Evolutionary conservation across 179 eudicot genomes (phyloP).

Genomic region (Beta macrorhiza): DNA sequence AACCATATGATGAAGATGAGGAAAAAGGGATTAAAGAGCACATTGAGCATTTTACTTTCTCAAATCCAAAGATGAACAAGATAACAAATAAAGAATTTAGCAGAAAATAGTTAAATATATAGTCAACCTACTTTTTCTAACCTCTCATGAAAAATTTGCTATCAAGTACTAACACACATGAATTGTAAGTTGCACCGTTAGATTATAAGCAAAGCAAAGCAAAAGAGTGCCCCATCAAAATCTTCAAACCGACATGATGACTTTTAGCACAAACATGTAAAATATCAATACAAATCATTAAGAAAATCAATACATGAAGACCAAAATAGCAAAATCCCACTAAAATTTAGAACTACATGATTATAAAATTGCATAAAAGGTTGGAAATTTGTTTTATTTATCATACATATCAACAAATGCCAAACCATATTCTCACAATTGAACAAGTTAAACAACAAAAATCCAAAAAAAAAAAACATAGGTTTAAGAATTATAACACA

Average conservation of each 20-base stretch:
- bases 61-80: conserved; percentile 33
- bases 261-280: conserved; percentile 29
- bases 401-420: neutral
- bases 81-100: conserved; percentile 16
- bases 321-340: neutral
- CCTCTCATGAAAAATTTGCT: conserved; percentile 15
- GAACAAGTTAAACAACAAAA: neutral
- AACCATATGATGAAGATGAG: conserved; percentile 45
- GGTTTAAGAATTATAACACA: too few species aligned
- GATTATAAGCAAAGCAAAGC: conserved; percentile 34
- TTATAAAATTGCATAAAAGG: neutral
- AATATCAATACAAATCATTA: conserved; percentile 3
- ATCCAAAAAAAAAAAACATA: too few species aligned
- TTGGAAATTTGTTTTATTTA: conserved; percentile 9
- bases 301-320: neutral
- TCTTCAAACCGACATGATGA: conserved; percentile 31
- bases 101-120: conserved; percentile 19
- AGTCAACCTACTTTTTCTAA: conserved; percentile 35
- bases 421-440: neutral
- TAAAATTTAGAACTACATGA: conserved; percentile 16
- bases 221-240: conserved; percentile 30
- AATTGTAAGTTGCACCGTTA: conserved; percentile 22
- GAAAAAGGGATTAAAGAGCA: conserved; percentile 34
- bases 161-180: conserved; percentile 35
- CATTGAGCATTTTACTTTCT: conserved; percentile 36